Evolutionary conservation across 2,329 filamentous ascomycete species (phyloP).

Genomic region (Mycocentrospora acerina): DNA sequence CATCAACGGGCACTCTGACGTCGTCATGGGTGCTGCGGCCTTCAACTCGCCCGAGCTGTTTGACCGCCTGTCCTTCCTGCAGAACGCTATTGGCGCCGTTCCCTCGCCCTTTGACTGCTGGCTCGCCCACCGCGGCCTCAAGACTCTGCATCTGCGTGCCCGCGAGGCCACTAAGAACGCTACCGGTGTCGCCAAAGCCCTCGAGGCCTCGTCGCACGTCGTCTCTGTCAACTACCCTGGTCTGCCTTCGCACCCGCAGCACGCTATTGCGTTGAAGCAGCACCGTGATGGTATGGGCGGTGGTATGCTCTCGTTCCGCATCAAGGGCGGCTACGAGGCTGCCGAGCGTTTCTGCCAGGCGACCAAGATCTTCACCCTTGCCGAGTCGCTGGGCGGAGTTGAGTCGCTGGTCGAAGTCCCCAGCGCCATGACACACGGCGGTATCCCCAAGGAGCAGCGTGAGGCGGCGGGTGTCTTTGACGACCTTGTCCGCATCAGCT

Average conservation of each 20-base stretch:
- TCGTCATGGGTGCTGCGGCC: slow-evolving; percentile 95
- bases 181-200: slow-evolving; percentile 69
- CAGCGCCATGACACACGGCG: slow-evolving; percentile 94
- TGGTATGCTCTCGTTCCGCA: slow-evolving; percentile 96
- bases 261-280: slow-evolving; percentile 81
- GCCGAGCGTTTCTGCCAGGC: slow-evolving; percentile 90
- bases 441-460: slow-evolving; percentile 85
- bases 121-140: slow-evolving; percentile 95
- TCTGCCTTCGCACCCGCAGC: slow-evolving; percentile 81
- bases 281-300: slow-evolving; percentile 93
- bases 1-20: slow-evolving; percentile 95
- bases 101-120: slow-evolving; percentile 96
- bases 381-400: slow-evolving; percentile 88
- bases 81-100: slow-evolving; percentile 95
- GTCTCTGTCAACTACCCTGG: slow-evolving; percentile 95
- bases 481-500: slow-evolving; percentile 89
- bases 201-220: slow-evolving; percentile 79
- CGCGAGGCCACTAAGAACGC: slow-evolving; percentile 84
- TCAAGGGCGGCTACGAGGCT: slow-evolving; percentile 80
- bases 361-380: slow-evolving; percentile 88
- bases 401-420: slow-evolving; percentile 92
- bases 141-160: slow-evolving; percentile 92
- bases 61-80: slow-evolving; percentile 80
- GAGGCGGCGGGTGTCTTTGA: slow-evolving; percentile 94
- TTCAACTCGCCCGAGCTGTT: slow-evolving; percentile 85